These are phyloP conservation scores for Fraxinus sp. DNA, from an alignment of 305 asterid species.

Conservation along the genomic window DNA sequence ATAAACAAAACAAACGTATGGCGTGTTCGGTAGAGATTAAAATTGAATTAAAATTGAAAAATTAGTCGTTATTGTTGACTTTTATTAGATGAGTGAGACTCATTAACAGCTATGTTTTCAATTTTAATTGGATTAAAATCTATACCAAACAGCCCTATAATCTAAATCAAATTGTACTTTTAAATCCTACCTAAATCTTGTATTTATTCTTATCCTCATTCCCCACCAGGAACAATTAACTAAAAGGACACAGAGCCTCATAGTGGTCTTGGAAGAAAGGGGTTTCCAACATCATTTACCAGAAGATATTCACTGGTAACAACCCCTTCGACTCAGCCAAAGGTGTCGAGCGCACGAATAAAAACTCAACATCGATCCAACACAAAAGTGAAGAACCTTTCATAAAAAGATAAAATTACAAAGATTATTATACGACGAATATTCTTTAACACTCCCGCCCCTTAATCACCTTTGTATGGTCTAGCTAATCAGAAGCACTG, in stretches of 20 bases:
- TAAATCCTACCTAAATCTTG: neutral
- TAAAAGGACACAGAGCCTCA: neutral
- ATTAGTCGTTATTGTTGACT: too few species aligned
- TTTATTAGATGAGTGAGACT: too few species aligned
- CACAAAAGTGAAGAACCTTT: neutral
- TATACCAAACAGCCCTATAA: neutral
- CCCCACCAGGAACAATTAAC: neutral
- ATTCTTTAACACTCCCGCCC: neutral
- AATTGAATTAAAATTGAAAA: too few species aligned
- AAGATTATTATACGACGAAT: neutral
- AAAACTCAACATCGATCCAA: neutral
- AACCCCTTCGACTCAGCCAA: neutral
- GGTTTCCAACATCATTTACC: neutral
- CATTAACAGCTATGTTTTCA: too few species aligned
- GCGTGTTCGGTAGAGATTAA: too few species aligned
- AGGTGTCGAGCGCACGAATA: neutral
- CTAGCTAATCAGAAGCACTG: neutral
- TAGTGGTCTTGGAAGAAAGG: neutral
- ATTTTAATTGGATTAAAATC: too few species aligned
- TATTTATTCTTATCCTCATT: neutral
- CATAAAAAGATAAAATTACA: neutral
- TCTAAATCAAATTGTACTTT: neutral
- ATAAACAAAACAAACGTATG: neutral
- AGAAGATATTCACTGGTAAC: neutral
- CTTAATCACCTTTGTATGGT: neutral